Evolutionary conservation across 2,329 filamentous ascomycete genomes (phyloP).

Genomic region (Xylariaceae sp.): DNA sequence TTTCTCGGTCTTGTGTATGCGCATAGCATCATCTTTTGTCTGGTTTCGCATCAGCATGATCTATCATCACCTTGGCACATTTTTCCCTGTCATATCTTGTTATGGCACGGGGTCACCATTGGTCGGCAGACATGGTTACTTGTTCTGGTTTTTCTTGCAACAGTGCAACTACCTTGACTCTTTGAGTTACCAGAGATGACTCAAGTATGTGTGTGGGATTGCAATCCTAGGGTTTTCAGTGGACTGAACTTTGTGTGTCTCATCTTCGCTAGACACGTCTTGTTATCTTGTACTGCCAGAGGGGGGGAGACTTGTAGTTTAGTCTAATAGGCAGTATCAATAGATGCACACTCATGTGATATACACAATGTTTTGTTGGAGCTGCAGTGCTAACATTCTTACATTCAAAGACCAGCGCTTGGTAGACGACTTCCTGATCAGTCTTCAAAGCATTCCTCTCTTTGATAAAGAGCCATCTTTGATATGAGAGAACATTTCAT

Average conservation of each 20-base stretch:
- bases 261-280: constrained; percentile 38
- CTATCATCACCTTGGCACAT: constrained; percentile 36
- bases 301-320: constrained; percentile 34
- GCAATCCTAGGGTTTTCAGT: constrained; percentile 28
- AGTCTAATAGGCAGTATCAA: constrained; percentile 38
- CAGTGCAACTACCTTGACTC: constrained; percentile 31
- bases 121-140: constrained; percentile 30
- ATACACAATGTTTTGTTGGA: no score
- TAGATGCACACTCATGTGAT: constrained; percentile 29
- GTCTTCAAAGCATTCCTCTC: not conserved
- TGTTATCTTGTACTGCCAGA: constrained; percentile 35
- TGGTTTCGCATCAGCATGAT: constrained; percentile 38
- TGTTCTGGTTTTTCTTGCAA: constrained; percentile 32
- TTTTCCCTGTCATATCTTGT: constrained; percentile 30
- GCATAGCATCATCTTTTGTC: constrained; percentile 33
- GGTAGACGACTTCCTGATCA: no score
- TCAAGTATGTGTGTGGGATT: constrained; percentile 35
- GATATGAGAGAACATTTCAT: no score
- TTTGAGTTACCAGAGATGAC: constrained; percentile 34
- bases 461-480: no score
- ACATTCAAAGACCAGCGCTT: no score
- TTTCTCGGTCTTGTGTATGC: constrained; percentile 30
- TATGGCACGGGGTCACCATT: constrained; percentile 29
- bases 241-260: constrained; percentile 34
- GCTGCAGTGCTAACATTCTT: not conserved